These are phyloP conservation scores for Edaphochlamys debaryana DNA, from an alignment of 139 green algal genomes.

Conservation along the genomic window DNA sequence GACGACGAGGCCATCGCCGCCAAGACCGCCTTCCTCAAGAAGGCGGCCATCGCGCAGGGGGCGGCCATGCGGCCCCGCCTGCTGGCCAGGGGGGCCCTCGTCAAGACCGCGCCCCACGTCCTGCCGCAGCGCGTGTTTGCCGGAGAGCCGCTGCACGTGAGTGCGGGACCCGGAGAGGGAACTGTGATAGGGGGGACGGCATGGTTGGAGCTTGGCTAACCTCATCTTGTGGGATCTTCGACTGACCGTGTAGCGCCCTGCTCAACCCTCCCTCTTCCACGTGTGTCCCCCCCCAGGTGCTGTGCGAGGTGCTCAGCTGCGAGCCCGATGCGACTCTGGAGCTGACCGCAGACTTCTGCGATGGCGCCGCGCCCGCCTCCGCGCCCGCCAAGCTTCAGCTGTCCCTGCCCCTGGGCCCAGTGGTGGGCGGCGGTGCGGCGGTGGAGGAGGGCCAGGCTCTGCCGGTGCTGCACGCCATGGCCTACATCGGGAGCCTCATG, in stretches of 20 bases:
- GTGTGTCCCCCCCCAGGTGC: neutral
- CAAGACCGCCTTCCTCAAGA: constrained; percentile 50
- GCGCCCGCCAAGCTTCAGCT: neutral
- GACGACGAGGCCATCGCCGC: constrained; percentile 44
- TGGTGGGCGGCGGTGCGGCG: neutral
- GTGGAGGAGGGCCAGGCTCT: constrained; percentile 31
- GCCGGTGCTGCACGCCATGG: constrained; percentile 52
- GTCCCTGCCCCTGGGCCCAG: neutral
- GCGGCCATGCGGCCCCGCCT: constrained; percentile 17
- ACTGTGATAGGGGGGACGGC: neutral
- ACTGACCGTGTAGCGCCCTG: neutral
- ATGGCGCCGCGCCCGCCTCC: too few species aligned
- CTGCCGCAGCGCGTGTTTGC: constrained; percentile 47
- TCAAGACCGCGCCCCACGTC: constrained; percentile 26
- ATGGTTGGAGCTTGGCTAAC: neutral
- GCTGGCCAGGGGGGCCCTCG: neutral
- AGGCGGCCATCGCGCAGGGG: constrained; percentile 10
- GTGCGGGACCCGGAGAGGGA: neutral
- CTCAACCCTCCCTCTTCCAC: neutral
- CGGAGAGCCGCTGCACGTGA: constrained; percentile 43
- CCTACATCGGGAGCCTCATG: constrained; percentile 40
- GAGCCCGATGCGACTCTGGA: constrained; percentile 23
- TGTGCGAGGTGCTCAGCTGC: constrained; percentile 30
- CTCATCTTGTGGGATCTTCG: neutral
- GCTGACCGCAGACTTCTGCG: neutral